These are phyloP conservation scores for Zea luxurians DNA, from an alignment of 176 grass and related monocot species.

Conservation along the genomic window DNA sequence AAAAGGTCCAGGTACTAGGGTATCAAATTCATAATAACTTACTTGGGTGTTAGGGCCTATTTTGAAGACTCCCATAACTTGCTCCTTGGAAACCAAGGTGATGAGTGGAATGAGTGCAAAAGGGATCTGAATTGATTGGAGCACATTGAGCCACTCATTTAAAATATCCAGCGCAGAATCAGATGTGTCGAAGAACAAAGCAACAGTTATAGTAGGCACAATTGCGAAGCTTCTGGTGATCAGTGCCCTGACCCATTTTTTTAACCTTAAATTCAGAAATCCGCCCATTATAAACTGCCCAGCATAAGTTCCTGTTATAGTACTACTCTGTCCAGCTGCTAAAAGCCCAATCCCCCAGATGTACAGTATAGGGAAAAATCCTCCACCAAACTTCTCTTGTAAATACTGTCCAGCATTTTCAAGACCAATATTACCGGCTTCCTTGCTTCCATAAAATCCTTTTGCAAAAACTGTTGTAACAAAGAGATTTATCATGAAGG, in stretches of 20 bases:
- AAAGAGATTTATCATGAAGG: conserved; percentile 95
- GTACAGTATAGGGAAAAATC: conserved; percentile 82
- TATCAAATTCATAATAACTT: conserved; percentile 21
- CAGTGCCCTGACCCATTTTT: conserved; percentile 90
- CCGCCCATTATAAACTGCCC: conserved; percentile 99
- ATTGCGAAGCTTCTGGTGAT: conserved; percentile 96
- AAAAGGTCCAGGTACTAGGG: not conserved
- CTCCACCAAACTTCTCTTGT: conserved; percentile 86
- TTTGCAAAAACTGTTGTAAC: conserved; percentile 93
- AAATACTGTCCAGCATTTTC: conserved; percentile 95
- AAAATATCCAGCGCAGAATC: conserved; percentile 85
- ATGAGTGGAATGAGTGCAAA: conserved; percentile 92
- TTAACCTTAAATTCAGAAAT: conserved; percentile 82
- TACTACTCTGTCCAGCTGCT: conserved; percentile 93
- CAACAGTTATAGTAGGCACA: conserved; percentile 84
- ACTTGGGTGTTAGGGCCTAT: conserved; percentile 76
- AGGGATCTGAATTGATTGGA: conserved; percentile 96
- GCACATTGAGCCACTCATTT: conserved; percentile 97
- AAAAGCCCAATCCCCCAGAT: conserved; percentile 96
- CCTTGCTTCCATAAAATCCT: conserved; percentile 85
- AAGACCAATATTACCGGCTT: conserved; percentile 78
- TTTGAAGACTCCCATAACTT: conserved; percentile 89
- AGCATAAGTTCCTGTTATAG: conserved; percentile 95
- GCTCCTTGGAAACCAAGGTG: conserved; percentile 88
- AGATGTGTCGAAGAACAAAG: conserved; percentile 77